phyloP scores from a whole-genome alignment of 2,329 filamentous ascomycete genomes.

The Graphilbum ipis-grandicollis region DNA sequence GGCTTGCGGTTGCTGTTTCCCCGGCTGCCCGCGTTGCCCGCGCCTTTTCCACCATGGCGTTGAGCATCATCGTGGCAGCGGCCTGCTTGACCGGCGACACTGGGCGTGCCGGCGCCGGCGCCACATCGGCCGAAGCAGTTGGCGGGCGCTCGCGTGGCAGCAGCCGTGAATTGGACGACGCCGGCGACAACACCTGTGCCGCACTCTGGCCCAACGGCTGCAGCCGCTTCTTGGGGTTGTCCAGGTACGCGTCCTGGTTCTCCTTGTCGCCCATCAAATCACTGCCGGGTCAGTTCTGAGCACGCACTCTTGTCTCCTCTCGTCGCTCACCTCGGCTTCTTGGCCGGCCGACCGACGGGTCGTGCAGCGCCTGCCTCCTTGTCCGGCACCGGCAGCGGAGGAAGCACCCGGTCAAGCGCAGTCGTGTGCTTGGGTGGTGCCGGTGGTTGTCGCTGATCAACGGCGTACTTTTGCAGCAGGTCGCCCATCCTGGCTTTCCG shows the following conservation, averaged over 20 bases:
- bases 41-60: slow-evolving; percentile 42
- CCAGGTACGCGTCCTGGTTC: slow-evolving; percentile 41
- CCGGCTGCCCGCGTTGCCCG: slow-evolving; percentile 32
- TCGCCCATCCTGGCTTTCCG: slow-evolving; percentile 73
- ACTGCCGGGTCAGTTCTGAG: too few species aligned
- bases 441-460: slow-evolving; percentile 12
- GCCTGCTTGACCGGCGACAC: slow-evolving; percentile 45
- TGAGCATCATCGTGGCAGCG: slow-evolving; percentile 27
- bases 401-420: slow-evolving; percentile 1
- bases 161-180: slow-evolving; percentile 63
- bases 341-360: slow-evolving; percentile 17
- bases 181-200: slow-evolving; percentile 57
- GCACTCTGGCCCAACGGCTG: slow-evolving; percentile 26
- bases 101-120: slow-evolving; percentile 38
- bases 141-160: slow-evolving; percentile 28
- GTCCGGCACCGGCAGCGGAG: slow-evolving; percentile 28
- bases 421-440: not conserved
- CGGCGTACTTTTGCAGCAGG: slow-evolving; percentile 35
- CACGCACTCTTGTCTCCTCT: too few species aligned
- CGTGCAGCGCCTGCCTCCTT: slow-evolving; percentile 22
- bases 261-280: slow-evolving; percentile 63
- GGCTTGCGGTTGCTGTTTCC: slow-evolving; percentile 11
- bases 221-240: slow-evolving; percentile 53
- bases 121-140: slow-evolving; percentile 16
- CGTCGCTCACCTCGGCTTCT: slow-evolving; percentile 35